Conservation (phyloP, 2,329 filamentous ascomycete species). For the Ophiostoma sp. region DNA sequence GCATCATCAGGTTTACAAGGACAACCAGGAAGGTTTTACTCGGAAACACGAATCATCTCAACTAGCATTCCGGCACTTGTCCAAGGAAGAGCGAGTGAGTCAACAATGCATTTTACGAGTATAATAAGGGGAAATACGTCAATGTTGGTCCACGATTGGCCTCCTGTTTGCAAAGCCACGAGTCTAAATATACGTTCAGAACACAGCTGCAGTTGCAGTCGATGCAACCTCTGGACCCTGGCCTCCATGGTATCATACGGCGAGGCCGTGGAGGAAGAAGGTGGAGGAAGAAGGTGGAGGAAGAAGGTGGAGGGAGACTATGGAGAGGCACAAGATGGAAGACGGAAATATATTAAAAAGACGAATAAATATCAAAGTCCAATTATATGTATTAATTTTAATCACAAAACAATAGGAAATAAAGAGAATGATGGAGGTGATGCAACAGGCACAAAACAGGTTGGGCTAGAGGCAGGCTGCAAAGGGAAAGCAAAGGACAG, state of each 20-base stretch:
- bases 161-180: background rate
- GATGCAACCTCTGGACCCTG: background rate
- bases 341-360: background rate
- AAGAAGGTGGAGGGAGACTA: background rate
- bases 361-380: too few relatives aligned
- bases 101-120: too few relatives aligned
- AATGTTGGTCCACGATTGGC: background rate
- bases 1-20: slow-evolving; percentile 6
- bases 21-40: background rate
- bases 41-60: too few relatives aligned
- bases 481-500: background rate
- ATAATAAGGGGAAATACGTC: background rate
- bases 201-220: background rate
- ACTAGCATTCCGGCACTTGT: too few relatives aligned
- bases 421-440: background rate
- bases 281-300: background rate
- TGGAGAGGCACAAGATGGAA: too few relatives aligned
- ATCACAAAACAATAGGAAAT: background rate
- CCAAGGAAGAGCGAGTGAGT: too few relatives aligned
- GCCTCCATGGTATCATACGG: background rate
- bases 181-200: background rate
- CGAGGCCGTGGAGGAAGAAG: background rate
- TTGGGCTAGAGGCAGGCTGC: background rate
- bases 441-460: background rate
- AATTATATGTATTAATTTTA: too few relatives aligned